phyloP scores from a whole-genome alignment of 2,329 filamentous ascomycete species.

The Blastomyces silverae region DNA sequence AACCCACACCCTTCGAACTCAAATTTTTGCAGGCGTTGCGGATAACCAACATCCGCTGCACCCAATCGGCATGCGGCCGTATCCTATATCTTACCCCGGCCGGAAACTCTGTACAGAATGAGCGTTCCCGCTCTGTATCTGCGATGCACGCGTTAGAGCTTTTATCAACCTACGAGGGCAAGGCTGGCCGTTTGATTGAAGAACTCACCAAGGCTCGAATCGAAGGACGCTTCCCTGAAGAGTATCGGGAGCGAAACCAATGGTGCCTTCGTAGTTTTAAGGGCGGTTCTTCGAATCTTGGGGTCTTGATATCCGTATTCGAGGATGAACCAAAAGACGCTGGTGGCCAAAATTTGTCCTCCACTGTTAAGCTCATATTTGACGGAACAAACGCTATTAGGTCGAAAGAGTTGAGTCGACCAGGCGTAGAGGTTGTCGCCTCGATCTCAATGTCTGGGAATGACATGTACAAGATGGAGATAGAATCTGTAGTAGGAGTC shows the following conservation, averaged over 20 bases:
- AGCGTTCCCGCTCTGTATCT: slow-evolving; percentile 15
- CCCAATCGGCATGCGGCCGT: slow-evolving; percentile 37
- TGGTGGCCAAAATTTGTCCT: slow-evolving; percentile 47
- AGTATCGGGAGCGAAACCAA: slow-evolving; percentile 69
- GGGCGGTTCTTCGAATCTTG: slow-evolving; percentile 51
- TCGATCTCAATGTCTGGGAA: slow-evolving; percentile 67
- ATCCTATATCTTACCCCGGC: slow-evolving; percentile 35
- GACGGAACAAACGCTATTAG: slow-evolving; percentile 29
- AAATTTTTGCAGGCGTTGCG: slow-evolving; percentile 66
- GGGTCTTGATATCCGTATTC: slow-evolving; percentile 44
- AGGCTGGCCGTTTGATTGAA: slow-evolving; percentile 68
- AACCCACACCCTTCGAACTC: slow-evolving; percentile 54
- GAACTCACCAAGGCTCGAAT: slow-evolving; percentile 81
- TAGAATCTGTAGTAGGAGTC: slow-evolving; percentile 61
- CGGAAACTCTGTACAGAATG: slow-evolving; percentile 19
- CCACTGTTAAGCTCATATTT: slow-evolving; percentile 35
- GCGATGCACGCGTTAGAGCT: slow-evolving; percentile 63
- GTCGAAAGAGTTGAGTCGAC: slow-evolving; percentile 28
- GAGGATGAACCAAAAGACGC: slow-evolving; percentile 38
- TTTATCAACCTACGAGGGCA: slow-evolving; percentile 69
- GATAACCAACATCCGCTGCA: slow-evolving; percentile 65
- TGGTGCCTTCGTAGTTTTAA: slow-evolving; percentile 72
- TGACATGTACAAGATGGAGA: slow-evolving; percentile 50
- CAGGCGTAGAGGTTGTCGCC: slow-evolving; percentile 46
- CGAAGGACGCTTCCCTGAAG: slow-evolving; percentile 74